Conservation (phyloP, 139 green algal species). For the Chlamydomonas sp. region DNA sequence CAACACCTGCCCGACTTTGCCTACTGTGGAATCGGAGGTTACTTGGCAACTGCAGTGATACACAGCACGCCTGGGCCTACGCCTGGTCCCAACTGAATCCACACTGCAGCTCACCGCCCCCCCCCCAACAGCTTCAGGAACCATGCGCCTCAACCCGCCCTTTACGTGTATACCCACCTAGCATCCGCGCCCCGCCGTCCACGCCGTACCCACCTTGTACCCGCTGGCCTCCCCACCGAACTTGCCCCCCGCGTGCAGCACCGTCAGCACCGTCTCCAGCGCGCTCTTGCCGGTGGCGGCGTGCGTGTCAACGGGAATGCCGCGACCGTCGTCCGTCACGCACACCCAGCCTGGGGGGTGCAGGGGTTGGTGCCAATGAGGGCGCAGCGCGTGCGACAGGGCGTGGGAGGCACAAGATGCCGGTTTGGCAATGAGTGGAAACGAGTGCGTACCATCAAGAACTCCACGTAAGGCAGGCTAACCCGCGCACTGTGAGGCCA, state of each 20-base stretch:
- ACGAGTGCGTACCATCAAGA: no score
- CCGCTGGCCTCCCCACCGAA: constrained; percentile 88
- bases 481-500: no score
- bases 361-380: background rate
- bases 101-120: background rate
- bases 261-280: constrained; percentile 88
- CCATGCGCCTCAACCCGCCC: no score
- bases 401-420: background rate
- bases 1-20: no score
- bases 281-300: constrained; percentile 86
- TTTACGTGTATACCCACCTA: no score
- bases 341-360: constrained; percentile 64
- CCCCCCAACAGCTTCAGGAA: background rate
- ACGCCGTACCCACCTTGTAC: constrained; percentile 29
- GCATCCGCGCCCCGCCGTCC: no score
- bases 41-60: no score
- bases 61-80: no score
- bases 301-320: constrained; percentile 94
- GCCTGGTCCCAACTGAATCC: no score
- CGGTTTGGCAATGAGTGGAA: background rate
- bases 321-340: constrained; percentile 91
- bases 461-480: no score
- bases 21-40: no score
- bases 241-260: constrained; percentile 98
- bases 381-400: background rate